Evolutionary conservation across 345 rosid genomes (phyloP).

Genomic region (Cochlearia excelsa): DNA sequence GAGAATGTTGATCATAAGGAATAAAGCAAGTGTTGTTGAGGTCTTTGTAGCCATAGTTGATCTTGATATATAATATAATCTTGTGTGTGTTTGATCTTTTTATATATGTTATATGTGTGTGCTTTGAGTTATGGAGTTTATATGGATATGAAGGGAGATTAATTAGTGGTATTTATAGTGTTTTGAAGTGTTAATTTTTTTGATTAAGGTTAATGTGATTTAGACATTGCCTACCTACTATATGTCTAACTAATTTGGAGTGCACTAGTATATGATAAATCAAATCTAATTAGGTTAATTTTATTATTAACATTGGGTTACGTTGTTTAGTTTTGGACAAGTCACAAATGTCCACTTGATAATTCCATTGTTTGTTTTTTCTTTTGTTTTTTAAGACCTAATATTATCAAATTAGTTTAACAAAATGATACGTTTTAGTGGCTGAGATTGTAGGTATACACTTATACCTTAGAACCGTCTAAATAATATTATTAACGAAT

Average conservation of each 20-base stretch:
- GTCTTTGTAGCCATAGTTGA: slow-evolving; percentile 35
- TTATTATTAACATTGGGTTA: no score
- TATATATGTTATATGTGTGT: slow-evolving; percentile 3
- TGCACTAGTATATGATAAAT: background rate
- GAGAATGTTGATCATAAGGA: slow-evolving; percentile 35
- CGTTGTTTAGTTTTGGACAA: no score
- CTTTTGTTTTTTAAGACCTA: no score
- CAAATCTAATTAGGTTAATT: background rate
- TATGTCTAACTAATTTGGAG: background rate
- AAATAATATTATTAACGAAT: no score
- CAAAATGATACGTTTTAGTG: no score
- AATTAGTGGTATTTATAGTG: slow-evolving; percentile 10
- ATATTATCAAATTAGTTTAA: no score
- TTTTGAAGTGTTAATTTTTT: background rate
- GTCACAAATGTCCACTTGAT: no score
- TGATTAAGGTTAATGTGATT: slow-evolving; percentile 1
- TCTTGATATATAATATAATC: background rate
- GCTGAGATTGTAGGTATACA: no score
- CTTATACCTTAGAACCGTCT: no score
- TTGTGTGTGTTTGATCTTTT: slow-evolving; percentile 3
- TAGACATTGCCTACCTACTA: background rate
- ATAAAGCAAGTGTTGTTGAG: slow-evolving; percentile 28
- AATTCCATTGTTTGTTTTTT: no score
- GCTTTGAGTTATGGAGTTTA: slow-evolving; percentile 10
- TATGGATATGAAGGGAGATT: slow-evolving; percentile 7